Conservation (phyloP, 2,329 filamentous ascomycete genomes). For the Sclerotinia trifoliorum region DNA sequence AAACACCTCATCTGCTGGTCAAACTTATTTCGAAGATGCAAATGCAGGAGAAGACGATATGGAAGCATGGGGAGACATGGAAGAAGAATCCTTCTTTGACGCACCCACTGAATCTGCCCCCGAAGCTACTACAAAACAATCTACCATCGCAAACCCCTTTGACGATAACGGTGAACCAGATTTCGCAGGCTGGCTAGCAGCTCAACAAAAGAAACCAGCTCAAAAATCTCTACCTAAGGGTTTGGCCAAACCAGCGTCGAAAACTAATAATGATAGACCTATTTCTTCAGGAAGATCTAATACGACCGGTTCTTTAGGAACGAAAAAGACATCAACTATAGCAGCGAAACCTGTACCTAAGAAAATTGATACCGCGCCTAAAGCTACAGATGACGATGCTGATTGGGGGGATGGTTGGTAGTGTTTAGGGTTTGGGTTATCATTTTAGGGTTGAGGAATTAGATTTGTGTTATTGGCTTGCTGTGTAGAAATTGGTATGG, state of each 20-base stretch:
- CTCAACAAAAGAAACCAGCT: slow-evolving; percentile 68
- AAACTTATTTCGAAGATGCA: slow-evolving; percentile 55
- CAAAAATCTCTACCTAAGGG: slow-evolving; percentile 78
- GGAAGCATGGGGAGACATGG: slow-evolving; percentile 70
- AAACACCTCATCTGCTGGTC: slow-evolving; percentile 47
- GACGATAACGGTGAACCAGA: slow-evolving; percentile 89
- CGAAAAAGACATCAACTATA: slow-evolving; percentile 36
- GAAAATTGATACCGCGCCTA: slow-evolving; percentile 69
- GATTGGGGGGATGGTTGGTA: slow-evolving; percentile 68
- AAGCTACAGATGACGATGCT: slow-evolving; percentile 55
- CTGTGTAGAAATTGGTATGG: background rate
- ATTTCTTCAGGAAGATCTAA: slow-evolving; percentile 42
- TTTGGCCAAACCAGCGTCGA: slow-evolving; percentile 58
- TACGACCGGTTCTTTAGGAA: slow-evolving; percentile 39
- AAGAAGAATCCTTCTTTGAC: slow-evolving; percentile 52
- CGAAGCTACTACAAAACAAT: slow-evolving; percentile 31
- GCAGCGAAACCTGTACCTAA: slow-evolving; percentile 47
- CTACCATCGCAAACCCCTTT: slow-evolving; percentile 53
- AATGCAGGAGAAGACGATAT: slow-evolving; percentile 61
- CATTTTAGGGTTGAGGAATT: background rate
- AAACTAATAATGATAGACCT: slow-evolving; percentile 33
- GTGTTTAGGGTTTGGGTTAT: too few relatives aligned
- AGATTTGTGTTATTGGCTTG: background rate
- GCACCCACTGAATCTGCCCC: slow-evolving; percentile 30
- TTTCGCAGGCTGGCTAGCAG: slow-evolving; percentile 92